Evolutionary conservation across 1,139 yeast species (phyloP).

Genomic region (Hemisphaericaspora subhashii): DNA sequence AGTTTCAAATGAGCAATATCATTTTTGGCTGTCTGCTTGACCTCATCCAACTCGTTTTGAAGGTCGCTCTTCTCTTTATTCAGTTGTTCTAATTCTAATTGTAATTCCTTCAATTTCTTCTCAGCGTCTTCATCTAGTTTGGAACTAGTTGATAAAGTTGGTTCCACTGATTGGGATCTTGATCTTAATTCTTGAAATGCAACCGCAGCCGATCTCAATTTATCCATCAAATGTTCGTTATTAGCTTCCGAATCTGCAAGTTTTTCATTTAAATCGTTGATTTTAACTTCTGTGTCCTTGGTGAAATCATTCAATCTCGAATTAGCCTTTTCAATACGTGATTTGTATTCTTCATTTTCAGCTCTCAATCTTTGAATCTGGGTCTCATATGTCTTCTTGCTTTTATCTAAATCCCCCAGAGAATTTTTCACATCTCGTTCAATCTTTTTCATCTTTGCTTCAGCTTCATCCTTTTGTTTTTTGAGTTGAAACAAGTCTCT

Average conservation of each 20-base stretch:
- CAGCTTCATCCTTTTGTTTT: conserved; percentile 56
- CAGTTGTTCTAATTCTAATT: conserved; percentile 13
- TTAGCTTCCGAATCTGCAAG: conserved; percentile 33
- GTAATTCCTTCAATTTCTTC: conserved; percentile 2
- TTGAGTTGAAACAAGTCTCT: conserved; percentile 71
- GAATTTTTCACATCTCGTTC: conserved; percentile 40
- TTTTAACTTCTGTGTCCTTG: conserved; percentile 16
- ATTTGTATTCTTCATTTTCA: conserved; percentile 24
- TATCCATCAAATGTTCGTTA: conserved; percentile 41
- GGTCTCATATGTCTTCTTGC: conserved; percentile 22
- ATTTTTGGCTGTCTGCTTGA: conserved; percentile 4
- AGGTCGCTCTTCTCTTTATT: conserved; percentile 13
- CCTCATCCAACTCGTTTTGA: conserved; percentile 9
- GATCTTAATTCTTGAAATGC: conserved; percentile 43
- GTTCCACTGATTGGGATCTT: conserved; percentile 19
- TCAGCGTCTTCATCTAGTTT: conserved; percentile 4
- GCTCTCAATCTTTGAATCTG: conserved; percentile 23
- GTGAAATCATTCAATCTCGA: conserved; percentile 9
- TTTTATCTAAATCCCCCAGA: conserved; percentile 21
- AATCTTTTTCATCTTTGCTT: conserved; percentile 38
- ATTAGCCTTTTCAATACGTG: conserved; percentile 23
- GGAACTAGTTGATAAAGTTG: conserved; percentile 10
- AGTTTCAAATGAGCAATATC: conserved; percentile 5
- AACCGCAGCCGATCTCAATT: conserved; percentile 47
- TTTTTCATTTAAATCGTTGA: conserved; percentile 24